phyloP scores from a whole-genome alignment of 768 basidiomycete species.

The Panaeolus papilionaceus region DNA sequence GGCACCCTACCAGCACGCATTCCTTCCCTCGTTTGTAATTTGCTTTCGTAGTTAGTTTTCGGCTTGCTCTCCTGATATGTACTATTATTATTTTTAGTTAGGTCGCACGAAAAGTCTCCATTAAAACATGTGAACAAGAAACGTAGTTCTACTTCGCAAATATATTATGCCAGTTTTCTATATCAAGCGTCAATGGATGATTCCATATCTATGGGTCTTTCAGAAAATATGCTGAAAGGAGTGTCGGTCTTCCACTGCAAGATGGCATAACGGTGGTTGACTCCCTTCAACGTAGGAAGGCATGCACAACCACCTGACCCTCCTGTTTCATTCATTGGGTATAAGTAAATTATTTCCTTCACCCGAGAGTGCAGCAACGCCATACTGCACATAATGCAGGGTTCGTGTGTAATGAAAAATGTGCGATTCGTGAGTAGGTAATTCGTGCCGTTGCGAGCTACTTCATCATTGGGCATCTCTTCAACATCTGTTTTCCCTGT shows the following conservation, averaged over 20 bases:
- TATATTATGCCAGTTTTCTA: not conserved
- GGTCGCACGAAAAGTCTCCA: constrained; percentile 20
- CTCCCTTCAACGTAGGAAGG: constrained; percentile 79
- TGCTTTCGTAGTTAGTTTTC: constrained; percentile 16
- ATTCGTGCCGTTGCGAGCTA: constrained; percentile 65
- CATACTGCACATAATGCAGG: constrained; percentile 99
- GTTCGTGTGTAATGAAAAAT: constrained; percentile 94
- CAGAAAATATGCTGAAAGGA: constrained; percentile 22
- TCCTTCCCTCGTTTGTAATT: constrained; percentile 38
- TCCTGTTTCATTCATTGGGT: constrained; percentile 79
- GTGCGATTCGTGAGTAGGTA: constrained; percentile 89
- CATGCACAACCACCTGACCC: constrained; percentile 84
- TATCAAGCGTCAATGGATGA: constrained; percentile 45
- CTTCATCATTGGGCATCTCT: constrained; percentile 22
- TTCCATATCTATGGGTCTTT: constrained; percentile 34
- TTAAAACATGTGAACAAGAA: constrained; percentile 21
- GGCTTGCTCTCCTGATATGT: constrained; percentile 19
- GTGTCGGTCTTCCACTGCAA: constrained; percentile 60
- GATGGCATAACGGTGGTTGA: constrained; percentile 90
- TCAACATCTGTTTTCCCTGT: constrained; percentile 18
- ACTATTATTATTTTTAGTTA: constrained; percentile 18
- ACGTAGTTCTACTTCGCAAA: not conserved
- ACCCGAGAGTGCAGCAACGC: constrained; percentile 95
- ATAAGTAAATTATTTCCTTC: constrained; percentile 79
- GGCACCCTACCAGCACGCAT: constrained; percentile 48